Evolutionary conservation across 2,329 filamentous ascomycete genomes (phyloP).

Genomic region (Fusarium tanahbumbuense): DNA sequence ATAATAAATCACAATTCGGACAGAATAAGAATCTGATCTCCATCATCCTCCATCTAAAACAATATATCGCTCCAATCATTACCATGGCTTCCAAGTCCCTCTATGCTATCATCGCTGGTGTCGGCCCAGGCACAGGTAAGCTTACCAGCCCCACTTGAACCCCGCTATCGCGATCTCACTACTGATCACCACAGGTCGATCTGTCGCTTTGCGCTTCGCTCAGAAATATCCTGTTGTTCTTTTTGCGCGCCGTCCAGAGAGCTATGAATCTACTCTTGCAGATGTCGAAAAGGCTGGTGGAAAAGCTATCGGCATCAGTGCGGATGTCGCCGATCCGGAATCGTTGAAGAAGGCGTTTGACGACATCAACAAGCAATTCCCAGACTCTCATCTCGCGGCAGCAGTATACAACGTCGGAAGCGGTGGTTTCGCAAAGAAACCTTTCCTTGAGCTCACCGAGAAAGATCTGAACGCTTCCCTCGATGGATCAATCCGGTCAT

Average conservation of each 20-base stretch:
- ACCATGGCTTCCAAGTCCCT: conserved; percentile 54
- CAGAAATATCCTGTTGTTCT: conserved; percentile 78
- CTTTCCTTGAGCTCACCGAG: conserved; percentile 67
- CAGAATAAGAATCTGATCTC: neutral
- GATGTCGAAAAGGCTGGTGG: conserved; percentile 77
- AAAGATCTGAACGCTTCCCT: conserved; percentile 63
- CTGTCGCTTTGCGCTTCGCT: conserved; percentile 68
- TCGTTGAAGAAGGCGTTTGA: conserved; percentile 69
- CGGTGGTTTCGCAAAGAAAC: conserved; percentile 62
- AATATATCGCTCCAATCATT: neutral
- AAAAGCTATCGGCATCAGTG: conserved; percentile 75
- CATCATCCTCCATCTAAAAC: too few relatives aligned
- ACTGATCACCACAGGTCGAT: conserved; percentile 51
- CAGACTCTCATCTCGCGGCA: conserved; percentile 66
- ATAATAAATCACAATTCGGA: neutral
- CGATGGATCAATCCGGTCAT: conserved; percentile 67
- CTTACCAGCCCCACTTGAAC: neutral
- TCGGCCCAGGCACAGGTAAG: conserved; percentile 73
- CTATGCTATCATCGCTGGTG: conserved; percentile 77
- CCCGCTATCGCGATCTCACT: conserved; percentile 3
- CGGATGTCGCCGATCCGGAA: conserved; percentile 57
- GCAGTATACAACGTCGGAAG: conserved; percentile 76
- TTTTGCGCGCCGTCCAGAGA: conserved; percentile 75
- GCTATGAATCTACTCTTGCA: conserved; percentile 72
- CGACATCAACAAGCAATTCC: conserved; percentile 69